Conservation (phyloP, 352 stramenopile genomes). For the Pythium biforme region DNA sequence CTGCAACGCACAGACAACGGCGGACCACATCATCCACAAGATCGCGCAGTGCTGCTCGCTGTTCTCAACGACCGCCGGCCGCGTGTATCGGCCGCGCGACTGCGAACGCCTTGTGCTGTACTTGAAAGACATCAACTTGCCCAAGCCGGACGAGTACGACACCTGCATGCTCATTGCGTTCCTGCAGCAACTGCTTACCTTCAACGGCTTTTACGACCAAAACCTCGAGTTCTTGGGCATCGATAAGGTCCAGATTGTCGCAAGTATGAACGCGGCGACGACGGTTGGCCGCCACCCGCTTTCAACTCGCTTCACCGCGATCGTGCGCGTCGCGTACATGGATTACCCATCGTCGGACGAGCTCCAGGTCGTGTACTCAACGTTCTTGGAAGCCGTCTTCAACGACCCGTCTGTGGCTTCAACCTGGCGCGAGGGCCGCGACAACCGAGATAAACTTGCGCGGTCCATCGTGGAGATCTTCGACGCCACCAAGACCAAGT, state of each 20-base stretch:
- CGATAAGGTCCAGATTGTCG: slow-evolving; percentile 93
- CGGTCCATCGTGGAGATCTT: slow-evolving; percentile 91
- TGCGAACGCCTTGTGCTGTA: slow-evolving; percentile 93
- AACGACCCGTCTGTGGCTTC: slow-evolving; percentile 39
- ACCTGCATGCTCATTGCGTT: slow-evolving; percentile 97
- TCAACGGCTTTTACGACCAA: slow-evolving; percentile 95
- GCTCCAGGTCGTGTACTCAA: slow-evolving; percentile 88
- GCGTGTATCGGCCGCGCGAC: slow-evolving; percentile 92
- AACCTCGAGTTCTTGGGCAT: slow-evolving; percentile 93
- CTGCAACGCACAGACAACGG: slow-evolving; percentile 94
- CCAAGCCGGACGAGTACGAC: slow-evolving; percentile 94
- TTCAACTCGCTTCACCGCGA: slow-evolving; percentile 92
- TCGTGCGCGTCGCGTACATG: slow-evolving; percentile 91
- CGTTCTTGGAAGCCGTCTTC: slow-evolving; percentile 83
- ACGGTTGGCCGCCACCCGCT: slow-evolving; percentile 91
- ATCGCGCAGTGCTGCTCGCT: slow-evolving; percentile 92
- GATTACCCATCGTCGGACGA: slow-evolving; percentile 92
- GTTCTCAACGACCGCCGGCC: slow-evolving; percentile 88
- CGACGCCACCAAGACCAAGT: slow-evolving; percentile 85
- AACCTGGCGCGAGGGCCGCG: slow-evolving; percentile 47
- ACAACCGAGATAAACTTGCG: slow-evolving; percentile 81
- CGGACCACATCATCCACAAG: slow-evolving; percentile 94
- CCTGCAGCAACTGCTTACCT: slow-evolving; percentile 94
- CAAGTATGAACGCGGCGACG: slow-evolving; percentile 92
- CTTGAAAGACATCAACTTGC: slow-evolving; percentile 96